Percentiles rank a stretch among this genome's conserved stretches.
Evolutionary conservation across 2,329 filamentous ascomycete species (phyloP).

Genomic region (Didymella lethalis): DNA sequence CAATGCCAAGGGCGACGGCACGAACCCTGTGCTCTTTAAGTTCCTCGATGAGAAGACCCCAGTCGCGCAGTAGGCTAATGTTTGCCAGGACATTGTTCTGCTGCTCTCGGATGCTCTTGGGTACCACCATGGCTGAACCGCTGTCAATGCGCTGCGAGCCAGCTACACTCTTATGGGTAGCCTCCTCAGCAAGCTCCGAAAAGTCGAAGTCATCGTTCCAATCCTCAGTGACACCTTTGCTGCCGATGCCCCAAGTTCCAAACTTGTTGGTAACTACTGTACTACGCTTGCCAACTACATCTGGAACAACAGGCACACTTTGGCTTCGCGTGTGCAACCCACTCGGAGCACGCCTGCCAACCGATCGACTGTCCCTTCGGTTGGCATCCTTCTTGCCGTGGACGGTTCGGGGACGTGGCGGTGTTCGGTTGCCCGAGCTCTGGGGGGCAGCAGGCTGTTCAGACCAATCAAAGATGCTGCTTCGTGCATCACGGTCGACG

Average conservation of each 20-base stretch:
- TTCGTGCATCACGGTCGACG: constrained; percentile 58
- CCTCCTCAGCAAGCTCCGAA: constrained; percentile 59
- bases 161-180: constrained; percentile 38
- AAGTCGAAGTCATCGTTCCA: constrained; percentile 94
- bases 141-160: constrained; percentile 55
- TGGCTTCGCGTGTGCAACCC: constrained; percentile 79
- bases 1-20: constrained; percentile 71
- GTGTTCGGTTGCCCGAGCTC: constrained; percentile 64
- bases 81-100: constrained; percentile 84
- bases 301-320: constrained; percentile 76
- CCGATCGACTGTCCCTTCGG: constrained; percentile 71
- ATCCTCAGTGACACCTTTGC: constrained; percentile 81
- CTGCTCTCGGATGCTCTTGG: constrained; percentile 79
- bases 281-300: constrained; percentile 62
- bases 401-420: constrained; percentile 75
- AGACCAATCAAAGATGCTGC: constrained; percentile 81
- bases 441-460: constrained; percentile 71
- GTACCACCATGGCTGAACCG: constrained; percentile 70
- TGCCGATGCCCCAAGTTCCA: constrained; percentile 82
- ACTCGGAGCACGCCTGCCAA: constrained; percentile 72
- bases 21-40: constrained; percentile 78
- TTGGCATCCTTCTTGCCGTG: constrained; percentile 79
- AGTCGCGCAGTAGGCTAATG: constrained; percentile 82
- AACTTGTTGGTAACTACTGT: constrained; percentile 71
- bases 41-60: constrained; percentile 82